Conservation (phyloP, 106 monocot species). For the Dioscorea dumetorum region DNA sequence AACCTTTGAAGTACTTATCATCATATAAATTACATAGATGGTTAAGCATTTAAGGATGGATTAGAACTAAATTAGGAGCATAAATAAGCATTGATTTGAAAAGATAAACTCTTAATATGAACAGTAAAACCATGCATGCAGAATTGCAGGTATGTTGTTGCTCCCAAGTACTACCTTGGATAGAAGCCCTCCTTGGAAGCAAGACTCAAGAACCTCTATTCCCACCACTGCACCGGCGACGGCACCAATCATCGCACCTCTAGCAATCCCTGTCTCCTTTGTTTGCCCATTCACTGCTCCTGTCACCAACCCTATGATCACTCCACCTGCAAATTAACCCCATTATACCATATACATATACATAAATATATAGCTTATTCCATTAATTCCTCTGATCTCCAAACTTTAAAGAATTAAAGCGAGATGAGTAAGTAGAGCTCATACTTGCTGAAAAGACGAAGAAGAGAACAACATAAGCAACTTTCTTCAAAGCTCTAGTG, state of each 20-base stretch:
- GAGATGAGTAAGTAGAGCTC: conserved; percentile 1
- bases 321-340: conserved; percentile 26
- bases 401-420: too few species aligned
- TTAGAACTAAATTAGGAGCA: too few species aligned
- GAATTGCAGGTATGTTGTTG: too few species aligned
- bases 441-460: conserved; percentile 38
- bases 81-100: too few species aligned
- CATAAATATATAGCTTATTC: too few species aligned
- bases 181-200: conserved; percentile 28
- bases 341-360: too few species aligned
- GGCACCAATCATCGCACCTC: conserved; percentile 36
- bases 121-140: too few species aligned
- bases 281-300: conserved; percentile 58
- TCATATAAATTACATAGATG: too few species aligned
- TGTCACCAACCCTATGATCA: conserved; percentile 38
- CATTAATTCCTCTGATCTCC: too few species aligned
- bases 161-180: conserved; percentile 15
- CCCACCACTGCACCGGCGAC: conserved; percentile 54
- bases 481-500: conserved; percentile 18
- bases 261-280: conserved; percentile 49
- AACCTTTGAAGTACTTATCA: too few species aligned
- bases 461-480: conserved; percentile 22
- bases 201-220: conserved; percentile 50
- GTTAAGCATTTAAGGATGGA: too few species aligned
- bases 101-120: too few species aligned